Percentiles rank a stretch among this genome's conserved stretches.
These are phyloP conservation scores for Ustilago shanxiensis DNA, from an alignment of 1,284 basidiomycete species.

Conservation along the genomic window DNA sequence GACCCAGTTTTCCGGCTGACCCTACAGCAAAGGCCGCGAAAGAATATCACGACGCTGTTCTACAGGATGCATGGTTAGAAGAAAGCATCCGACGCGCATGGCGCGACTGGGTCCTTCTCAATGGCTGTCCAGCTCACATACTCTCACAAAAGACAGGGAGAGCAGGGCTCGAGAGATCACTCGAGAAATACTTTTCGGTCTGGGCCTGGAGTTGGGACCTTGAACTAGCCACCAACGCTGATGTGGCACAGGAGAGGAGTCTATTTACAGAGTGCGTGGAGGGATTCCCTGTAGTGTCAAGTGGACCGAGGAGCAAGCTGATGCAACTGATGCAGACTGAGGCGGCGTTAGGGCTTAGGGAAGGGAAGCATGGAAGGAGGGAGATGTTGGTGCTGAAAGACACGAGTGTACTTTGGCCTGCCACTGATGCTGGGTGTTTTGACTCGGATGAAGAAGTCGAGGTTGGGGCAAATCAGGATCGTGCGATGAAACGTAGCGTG, in stretches of 20 bases:
- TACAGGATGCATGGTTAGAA: slow-evolving; percentile 50
- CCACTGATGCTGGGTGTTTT: slow-evolving; percentile 47
- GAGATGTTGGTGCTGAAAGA: slow-evolving; percentile 45
- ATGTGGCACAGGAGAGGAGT: slow-evolving; percentile 14
- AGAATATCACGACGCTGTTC: slow-evolving; percentile 44
- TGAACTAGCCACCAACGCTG: slow-evolving; percentile 36
- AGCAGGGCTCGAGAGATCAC: slow-evolving; percentile 30
- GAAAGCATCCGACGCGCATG: slow-evolving; percentile 47
- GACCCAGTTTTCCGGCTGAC: not conserved
- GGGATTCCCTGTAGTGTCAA: slow-evolving; percentile 39
- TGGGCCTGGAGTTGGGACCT: slow-evolving; percentile 59
- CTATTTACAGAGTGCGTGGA: slow-evolving; percentile 33
- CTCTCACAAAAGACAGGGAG: slow-evolving; percentile 35
- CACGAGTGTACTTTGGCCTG: slow-evolving; percentile 40
- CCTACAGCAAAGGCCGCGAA: slow-evolving; percentile 15
- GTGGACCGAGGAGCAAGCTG: slow-evolving; percentile 31
- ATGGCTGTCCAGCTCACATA: slow-evolving; percentile 39
- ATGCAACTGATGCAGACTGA: slow-evolving; percentile 33
- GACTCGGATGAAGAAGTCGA: slow-evolving; percentile 29
- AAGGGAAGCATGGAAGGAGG: slow-evolving; percentile 20
- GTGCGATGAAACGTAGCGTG: not conserved
- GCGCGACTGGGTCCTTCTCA: slow-evolving; percentile 47
- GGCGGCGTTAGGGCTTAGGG: slow-evolving; percentile 12
- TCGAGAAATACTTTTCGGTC: slow-evolving; percentile 55
- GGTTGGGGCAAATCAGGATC: not conserved